Base-by-base conservation (phyloP, 2,329 filamentous ascomycete genomes). In the Ceratocystis papillata region DNA sequence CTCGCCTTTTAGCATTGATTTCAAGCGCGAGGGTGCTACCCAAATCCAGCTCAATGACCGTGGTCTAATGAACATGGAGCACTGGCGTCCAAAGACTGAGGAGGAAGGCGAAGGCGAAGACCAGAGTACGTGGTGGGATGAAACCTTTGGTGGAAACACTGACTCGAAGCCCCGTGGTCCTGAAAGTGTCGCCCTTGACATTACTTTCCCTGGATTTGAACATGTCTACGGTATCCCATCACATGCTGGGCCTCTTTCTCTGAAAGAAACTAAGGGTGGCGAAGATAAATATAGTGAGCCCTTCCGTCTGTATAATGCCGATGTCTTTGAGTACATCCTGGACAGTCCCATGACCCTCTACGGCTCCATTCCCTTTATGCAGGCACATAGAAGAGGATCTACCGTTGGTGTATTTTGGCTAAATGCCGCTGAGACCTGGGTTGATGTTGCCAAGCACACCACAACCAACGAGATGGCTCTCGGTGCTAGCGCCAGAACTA, bases 301-400 rank as follows among this genome's bases (percentile, higher is more conserved):
- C 0, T 99, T 99, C 77, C 85, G 94, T 46, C 77, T 99, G 75
- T 96, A 96, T 79, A 99, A 99, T 75, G 83, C 90, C 41, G 94
- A 99, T 74, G 94, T 99, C 10, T 99, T 99, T 71, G 94, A 99
- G 77, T 99, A 99, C 75, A 87, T 96, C 71, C 83, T 96, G 71
- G 89, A 97, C 76, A 97, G 91, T 75, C 92, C 94, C 0, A 99
- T 99, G 94, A 97, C 94, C 0, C 81, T 99, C 1, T 99, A 99
- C 73, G 94, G 94, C n/a, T 80, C 91, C 6, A 97, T 99, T 71
- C 94, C 94, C 1, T 89, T 97, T 73, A 96, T 99, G 90, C 94
- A 97, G 76, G 94, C 94, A 20, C 93, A 99, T 73, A 88, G 88
- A 72, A 95, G 93, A 75, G 88, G 87, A 72, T 97, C 93, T 0